Conservation (phyloP, 768 basidiomycete species). For the Russula dissimulans region DNA sequence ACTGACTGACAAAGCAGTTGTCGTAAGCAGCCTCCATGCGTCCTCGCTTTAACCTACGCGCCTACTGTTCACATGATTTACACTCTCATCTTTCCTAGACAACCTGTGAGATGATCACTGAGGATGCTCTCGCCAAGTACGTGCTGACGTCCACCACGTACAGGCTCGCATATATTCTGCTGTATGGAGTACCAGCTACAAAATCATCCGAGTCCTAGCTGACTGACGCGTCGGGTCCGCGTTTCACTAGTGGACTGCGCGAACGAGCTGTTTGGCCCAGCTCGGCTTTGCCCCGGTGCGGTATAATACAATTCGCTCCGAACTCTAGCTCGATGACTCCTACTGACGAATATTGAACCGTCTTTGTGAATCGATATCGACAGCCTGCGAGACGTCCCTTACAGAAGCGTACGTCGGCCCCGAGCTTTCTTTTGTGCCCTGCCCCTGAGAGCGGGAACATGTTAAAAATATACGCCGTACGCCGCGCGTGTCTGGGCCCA, state of each 20-base stretch:
- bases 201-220: no score
- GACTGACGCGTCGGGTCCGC: background rate
- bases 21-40: constrained; percentile 41
- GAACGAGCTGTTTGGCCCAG: constrained; percentile 69
- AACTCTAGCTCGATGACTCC: background rate
- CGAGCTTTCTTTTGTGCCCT: background rate
- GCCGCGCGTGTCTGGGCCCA: background rate
- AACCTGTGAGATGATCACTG: constrained; percentile 38
- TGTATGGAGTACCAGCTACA: constrained; percentile 29
- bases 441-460: background rate
- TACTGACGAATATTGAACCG: background rate
- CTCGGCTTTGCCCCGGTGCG: constrained; percentile 70
- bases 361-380: background rate
- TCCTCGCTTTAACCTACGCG: background rate
- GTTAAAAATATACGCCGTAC: background rate
- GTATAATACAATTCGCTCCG: background rate
- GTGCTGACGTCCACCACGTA: background rate
- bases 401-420: constrained; percentile 56
- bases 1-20: constrained; percentile 72
- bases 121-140: background rate
- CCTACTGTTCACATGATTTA: background rate
- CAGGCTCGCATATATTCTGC: constrained; percentile 85
- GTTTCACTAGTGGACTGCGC: constrained; percentile 62
- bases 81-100: constrained; percentile 32
- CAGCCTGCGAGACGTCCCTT: constrained; percentile 74